These are phyloP conservation scores for Pythium guiyangense DNA, from an alignment of 352 stramenopile species.

Conservation along the genomic window DNA sequence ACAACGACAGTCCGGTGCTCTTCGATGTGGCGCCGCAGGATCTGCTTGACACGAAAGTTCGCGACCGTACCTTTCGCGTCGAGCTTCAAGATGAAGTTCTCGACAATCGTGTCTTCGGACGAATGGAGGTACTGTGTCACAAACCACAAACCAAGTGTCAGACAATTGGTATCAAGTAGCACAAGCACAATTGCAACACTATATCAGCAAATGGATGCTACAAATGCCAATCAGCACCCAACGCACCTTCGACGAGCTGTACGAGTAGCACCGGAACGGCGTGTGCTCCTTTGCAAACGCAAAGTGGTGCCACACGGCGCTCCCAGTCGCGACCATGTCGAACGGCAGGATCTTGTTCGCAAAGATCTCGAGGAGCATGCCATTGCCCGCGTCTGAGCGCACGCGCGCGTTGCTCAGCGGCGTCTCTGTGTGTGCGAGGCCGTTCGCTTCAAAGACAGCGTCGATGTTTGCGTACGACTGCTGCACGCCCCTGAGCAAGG, in stretches of 20 bases:
- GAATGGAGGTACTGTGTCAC: conserved; percentile 5
- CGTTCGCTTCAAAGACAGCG: conserved; percentile 21
- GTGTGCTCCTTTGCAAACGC: too few relatives aligned
- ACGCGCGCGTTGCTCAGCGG: conserved; percentile 7
- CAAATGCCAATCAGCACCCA: neutral
- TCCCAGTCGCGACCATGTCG: conserved; percentile 24
- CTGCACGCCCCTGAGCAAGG: conserved; percentile 29
- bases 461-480: conserved; percentile 32
- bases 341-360: conserved; percentile 44
- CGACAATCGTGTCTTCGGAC: conserved; percentile 49
- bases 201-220: neutral
- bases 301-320: conserved; percentile 36
- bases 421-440: conserved; percentile 6
- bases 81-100: conserved; percentile 58
- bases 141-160: neutral
- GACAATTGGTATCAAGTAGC: neutral
- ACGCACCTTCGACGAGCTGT: conserved; percentile 10
- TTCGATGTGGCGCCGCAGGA: conserved; percentile 59
- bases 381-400: conserved; percentile 5
- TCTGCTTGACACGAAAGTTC: conserved; percentile 58
- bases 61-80: conserved; percentile 35
- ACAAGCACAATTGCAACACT: neutral
- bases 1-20: conserved; percentile 55
- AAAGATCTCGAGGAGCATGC: conserved; percentile 27
- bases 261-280: conserved; percentile 27